phyloP scores from a whole-genome alignment of 805 yeast genomes.

The Yarrowia yakushimensis region DNA sequence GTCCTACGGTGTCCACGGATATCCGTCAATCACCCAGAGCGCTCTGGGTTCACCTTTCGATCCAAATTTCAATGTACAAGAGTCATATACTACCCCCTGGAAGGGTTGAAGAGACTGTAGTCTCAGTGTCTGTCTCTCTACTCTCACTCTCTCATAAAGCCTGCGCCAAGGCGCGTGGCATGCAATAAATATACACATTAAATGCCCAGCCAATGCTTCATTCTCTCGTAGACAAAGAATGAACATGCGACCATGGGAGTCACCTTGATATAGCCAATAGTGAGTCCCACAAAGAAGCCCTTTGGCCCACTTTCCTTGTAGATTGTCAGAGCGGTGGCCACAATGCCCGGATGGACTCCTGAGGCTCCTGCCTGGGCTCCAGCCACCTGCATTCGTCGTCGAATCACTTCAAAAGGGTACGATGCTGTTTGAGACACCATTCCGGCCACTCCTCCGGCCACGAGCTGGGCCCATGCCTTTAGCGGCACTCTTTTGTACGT shows the following conservation, averaged over 20 bases:
- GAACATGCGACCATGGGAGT: constrained; percentile 97
- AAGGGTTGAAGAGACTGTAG: no score
- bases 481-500: constrained; percentile 55
- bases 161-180: not conserved
- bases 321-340: constrained; percentile 48
- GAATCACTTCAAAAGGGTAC: constrained; percentile 90
- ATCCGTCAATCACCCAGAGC: no score
- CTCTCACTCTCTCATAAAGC: no score
- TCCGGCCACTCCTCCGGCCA: constrained; percentile 96
- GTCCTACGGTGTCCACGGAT: no score
- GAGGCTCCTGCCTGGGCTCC: constrained; percentile 50
- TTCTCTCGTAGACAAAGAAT: constrained; percentile 87
- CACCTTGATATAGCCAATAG: constrained; percentile 92
- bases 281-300: constrained; percentile 91
- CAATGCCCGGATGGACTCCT: constrained; percentile 25
- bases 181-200: constrained; percentile 24
- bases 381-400: constrained; percentile 95
- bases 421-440: constrained; percentile 94
- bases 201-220: constrained; percentile 67
- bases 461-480: constrained; percentile 83
- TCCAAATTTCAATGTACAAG: no score
- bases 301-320: constrained; percentile 70
- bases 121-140: no score
- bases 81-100: no score
- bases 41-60: no score